Conservation (phyloP, 352 stramenopile genomes). For the Pythium guiyangense region DNA sequence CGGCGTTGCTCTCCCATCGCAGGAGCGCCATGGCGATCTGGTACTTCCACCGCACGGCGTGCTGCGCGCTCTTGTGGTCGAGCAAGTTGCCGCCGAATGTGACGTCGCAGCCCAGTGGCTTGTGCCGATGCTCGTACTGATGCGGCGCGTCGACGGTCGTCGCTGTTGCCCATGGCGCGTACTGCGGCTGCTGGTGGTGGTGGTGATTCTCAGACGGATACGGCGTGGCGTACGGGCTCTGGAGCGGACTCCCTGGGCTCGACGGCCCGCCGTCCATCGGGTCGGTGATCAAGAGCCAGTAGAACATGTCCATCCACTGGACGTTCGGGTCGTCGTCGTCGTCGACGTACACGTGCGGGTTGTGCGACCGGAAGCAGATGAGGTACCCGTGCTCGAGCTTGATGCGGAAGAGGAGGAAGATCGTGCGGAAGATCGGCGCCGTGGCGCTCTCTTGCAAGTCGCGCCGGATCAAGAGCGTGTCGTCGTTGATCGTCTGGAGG, state of each 20-base stretch:
- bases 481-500: constrained; percentile 69
- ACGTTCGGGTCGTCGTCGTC: constrained; percentile 78
- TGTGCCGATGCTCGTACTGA: not conserved
- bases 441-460: constrained; percentile 60
- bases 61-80: constrained; percentile 39
- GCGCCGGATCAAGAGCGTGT: constrained; percentile 68
- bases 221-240: too few relatives aligned
- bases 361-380: constrained; percentile 80
- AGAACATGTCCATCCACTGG: constrained; percentile 86
- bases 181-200: not conserved
- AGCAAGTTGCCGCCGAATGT: constrained; percentile 66
- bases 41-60: constrained; percentile 75
- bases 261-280: constrained; percentile 18
- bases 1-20: constrained; percentile 76
- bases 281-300: constrained; percentile 82
- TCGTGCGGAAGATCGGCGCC: constrained; percentile 66
- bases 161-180: not conserved
- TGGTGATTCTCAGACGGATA: not conserved
- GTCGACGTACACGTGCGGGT: constrained; percentile 53
- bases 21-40: constrained; percentile 76
- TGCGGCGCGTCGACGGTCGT: too few relatives aligned
- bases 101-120: constrained; percentile 11
- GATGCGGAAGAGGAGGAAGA: constrained; percentile 76
- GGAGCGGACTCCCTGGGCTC: not conserved
- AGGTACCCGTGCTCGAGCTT: constrained; percentile 60